Evolutionary conservation across 2,329 filamentous ascomycete genomes (phyloP).

Genomic region (Didymella pinodella): DNA sequence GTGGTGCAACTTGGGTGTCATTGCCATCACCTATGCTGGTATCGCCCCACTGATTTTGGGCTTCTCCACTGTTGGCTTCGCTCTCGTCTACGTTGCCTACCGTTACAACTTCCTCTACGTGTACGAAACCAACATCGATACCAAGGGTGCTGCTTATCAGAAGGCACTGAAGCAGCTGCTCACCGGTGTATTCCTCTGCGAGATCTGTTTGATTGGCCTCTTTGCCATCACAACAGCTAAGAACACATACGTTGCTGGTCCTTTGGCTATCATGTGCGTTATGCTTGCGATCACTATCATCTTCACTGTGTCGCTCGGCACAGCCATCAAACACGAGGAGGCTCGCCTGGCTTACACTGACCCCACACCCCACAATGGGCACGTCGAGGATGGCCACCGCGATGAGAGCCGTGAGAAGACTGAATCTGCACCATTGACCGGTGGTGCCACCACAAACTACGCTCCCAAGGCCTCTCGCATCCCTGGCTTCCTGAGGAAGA

Average conservation of each 20-base stretch:
- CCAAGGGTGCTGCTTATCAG: constrained; percentile 57
- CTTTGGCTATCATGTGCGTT: constrained; percentile 54
- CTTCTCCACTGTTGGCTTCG: constrained; percentile 56
- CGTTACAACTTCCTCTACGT: constrained; percentile 61
- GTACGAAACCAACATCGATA: constrained; percentile 57
- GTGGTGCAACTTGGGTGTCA: constrained; percentile 56
- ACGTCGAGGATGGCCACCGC: constrained; percentile 35
- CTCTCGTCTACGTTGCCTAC: constrained; percentile 57
- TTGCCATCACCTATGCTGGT: constrained; percentile 57
- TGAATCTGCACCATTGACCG: constrained; percentile 22
- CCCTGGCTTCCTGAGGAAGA: constrained; percentile 41
- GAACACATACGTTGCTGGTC: constrained; percentile 47
- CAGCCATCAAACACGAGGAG: constrained; percentile 43
- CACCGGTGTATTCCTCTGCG: constrained; percentile 58
- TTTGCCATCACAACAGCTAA: constrained; percentile 53
- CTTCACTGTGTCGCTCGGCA: constrained; percentile 51
- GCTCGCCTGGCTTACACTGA: constrained; percentile 42
- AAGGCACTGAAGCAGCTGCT: constrained; percentile 58
- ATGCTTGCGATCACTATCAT: constrained; percentile 52
- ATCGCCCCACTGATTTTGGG: constrained; percentile 59
- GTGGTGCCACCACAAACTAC: constrained; percentile 7
- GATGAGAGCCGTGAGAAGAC: constrained; percentile 29
- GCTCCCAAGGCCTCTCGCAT: constrained; percentile 38
- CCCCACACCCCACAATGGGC: constrained; percentile 28
- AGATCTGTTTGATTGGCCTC: constrained; percentile 58